Evolutionary conservation across 768 basidiomycete genomes (phyloP).

Genomic region (Mycena venus): DNA sequence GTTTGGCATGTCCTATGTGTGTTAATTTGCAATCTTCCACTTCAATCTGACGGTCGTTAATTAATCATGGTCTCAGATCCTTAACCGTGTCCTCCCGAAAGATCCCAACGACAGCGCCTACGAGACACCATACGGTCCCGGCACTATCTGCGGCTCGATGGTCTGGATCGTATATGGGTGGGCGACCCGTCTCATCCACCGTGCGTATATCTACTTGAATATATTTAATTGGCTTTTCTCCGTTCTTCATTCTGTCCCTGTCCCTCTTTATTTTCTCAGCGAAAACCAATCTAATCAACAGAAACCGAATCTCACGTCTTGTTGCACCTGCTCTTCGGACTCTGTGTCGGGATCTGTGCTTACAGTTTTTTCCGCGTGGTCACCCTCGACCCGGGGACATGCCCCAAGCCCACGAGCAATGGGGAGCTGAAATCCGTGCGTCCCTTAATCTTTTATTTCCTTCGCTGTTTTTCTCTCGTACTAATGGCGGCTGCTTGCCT

Average conservation of each 20-base stretch:
- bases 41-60: too few relatives aligned
- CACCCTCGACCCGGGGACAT: slow-evolving; percentile 90
- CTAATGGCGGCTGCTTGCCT: too few relatives aligned
- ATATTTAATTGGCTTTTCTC: too few relatives aligned
- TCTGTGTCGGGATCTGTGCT: slow-evolving; percentile 76
- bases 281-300: slow-evolving; percentile 50
- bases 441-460: too few relatives aligned
- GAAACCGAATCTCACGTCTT: slow-evolving; percentile 84
- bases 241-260: slow-evolving; percentile 27
- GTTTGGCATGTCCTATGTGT: too few relatives aligned
- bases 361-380: slow-evolving; percentile 95
- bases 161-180: slow-evolving; percentile 90
- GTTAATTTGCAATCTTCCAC: too few relatives aligned
- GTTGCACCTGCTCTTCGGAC: slow-evolving; percentile 81
- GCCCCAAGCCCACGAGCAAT: slow-evolving; percentile 85
- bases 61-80: too few relatives aligned
- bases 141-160: slow-evolving; percentile 88
- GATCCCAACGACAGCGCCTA: too few relatives aligned
- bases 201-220: too few relatives aligned
- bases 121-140: slow-evolving; percentile 94
- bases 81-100: too few relatives aligned
- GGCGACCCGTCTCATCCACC: slow-evolving; percentile 82
- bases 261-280: too few relatives aligned
- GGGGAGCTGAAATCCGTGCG: slow-evolving; percentile 82
- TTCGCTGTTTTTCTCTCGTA: too few relatives aligned